phyloP scores from a whole-genome alignment of 2,329 filamentous ascomycete genomes.

The Talaromyces sp. region DNA sequence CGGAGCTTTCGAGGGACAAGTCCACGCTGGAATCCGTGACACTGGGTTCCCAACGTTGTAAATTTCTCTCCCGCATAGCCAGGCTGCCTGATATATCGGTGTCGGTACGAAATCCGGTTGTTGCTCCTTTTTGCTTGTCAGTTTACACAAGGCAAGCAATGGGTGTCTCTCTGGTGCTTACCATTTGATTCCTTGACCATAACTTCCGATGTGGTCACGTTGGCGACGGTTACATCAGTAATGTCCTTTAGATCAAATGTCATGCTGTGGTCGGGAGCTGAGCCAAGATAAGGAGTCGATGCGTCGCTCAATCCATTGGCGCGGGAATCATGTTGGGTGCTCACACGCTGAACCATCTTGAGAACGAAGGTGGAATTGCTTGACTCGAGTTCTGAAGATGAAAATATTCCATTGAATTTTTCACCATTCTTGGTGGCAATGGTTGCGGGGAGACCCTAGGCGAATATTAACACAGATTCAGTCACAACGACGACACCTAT shows the following conservation, averaged over 20 bases:
- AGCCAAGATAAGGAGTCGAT: constrained; percentile 36
- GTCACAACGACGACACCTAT: not conserved
- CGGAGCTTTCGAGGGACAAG: constrained; percentile 62
- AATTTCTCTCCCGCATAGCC: constrained; percentile 62
- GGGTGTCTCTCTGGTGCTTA: not conserved
- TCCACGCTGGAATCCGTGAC: constrained; percentile 56
- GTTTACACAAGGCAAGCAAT: not conserved
- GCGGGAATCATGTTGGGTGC: constrained; percentile 28
- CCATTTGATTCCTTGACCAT: constrained; percentile 49
- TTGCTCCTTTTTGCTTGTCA: constrained; percentile 49
- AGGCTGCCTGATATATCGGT: constrained; percentile 76
- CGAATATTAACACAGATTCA: constrained; percentile 13
- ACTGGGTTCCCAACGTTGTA: constrained; percentile 78
- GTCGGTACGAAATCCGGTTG: constrained; percentile 75
- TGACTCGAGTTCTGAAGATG: constrained; percentile 48
- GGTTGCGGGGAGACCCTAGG: constrained; percentile 50
- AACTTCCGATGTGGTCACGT: constrained; percentile 49
- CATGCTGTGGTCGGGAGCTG: constrained; percentile 47
- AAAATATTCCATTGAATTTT: constrained; percentile 57
- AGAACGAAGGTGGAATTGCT: constrained; percentile 52
- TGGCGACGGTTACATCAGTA: constrained; percentile 49
- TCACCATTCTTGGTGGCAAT: constrained; percentile 58
- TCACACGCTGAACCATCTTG: constrained; percentile 60
- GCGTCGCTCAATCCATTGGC: constrained; percentile 39
- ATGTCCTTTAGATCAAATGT: constrained; percentile 58